Conservation (phyloP, 108 stramenopile genomes). For the Pseudonitzschia delicatissima region DNA sequence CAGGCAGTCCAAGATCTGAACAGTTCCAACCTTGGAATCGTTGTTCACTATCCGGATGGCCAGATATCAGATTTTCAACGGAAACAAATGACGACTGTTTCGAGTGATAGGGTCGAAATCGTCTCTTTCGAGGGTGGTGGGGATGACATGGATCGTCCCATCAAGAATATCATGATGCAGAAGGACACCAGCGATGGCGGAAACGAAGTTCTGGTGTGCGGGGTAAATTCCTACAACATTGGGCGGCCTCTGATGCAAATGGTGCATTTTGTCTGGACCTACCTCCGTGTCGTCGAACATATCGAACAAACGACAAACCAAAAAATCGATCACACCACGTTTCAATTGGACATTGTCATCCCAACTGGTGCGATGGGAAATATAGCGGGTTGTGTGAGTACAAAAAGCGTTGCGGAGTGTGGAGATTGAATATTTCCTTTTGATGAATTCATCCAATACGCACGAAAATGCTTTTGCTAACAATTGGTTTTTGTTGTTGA, state of each 20-base stretch:
- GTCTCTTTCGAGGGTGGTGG: slow-evolving; percentile 84
- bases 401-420: too few species aligned
- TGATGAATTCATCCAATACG: neutral
- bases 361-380: slow-evolving; percentile 95
- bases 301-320: slow-evolving; percentile 11
- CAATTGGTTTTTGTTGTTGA: neutral
- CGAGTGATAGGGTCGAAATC: slow-evolving; percentile 50
- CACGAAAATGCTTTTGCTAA: neutral
- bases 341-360: slow-evolving; percentile 65
- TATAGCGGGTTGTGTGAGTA: slow-evolving; percentile 38
- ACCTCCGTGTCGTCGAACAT: slow-evolving; percentile 65
- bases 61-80: slow-evolving; percentile 86
- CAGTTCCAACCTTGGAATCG: slow-evolving; percentile 53
- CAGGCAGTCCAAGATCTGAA: slow-evolving; percentile 70
- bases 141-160: slow-evolving; percentile 91
- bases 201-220: slow-evolving; percentile 28
- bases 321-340: slow-evolving; percentile 36
- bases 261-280: slow-evolving; percentile 86
- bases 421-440: neutral
- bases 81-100: slow-evolving; percentile 72
- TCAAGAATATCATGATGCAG: slow-evolving; percentile 60
- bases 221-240: slow-evolving; percentile 88
- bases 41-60: slow-evolving; percentile 84
- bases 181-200: neutral
- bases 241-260: slow-evolving; percentile 83